Evolutionary conservation across 78 protist genomes (phyloP).

Genomic region (Dictyostelium firmibasis): DNA sequence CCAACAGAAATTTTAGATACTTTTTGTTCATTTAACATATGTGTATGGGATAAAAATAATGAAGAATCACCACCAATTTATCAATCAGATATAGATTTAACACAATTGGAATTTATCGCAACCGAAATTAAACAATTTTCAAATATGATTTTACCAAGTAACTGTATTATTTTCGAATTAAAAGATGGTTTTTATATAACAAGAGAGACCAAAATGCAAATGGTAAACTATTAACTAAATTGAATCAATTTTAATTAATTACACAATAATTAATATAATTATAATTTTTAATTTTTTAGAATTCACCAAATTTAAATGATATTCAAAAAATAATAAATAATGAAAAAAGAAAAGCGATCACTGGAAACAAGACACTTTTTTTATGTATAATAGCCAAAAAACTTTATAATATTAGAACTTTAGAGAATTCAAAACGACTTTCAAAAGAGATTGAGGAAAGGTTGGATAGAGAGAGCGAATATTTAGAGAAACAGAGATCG

Average conservation of each 20-base stretch:
- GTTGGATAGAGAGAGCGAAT: neutral
- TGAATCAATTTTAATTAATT: too few relatives aligned
- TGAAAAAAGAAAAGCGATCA: constrained; percentile 40
- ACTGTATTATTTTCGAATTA: constrained; percentile 69
- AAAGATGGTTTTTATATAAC: constrained; percentile 78
- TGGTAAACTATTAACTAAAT: too few relatives aligned
- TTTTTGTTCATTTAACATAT: constrained; percentile 54
- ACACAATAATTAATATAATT: neutral
- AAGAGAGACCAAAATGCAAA: constrained; percentile 54
- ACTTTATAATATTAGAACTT: constrained; percentile 9
- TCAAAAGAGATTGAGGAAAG: constrained; percentile 41
- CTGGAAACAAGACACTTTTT: constrained; percentile 15
- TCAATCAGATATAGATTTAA: constrained; percentile 64
- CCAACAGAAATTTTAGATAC: constrained; percentile 48
- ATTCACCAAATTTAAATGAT: constrained; percentile 60
- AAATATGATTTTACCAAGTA: constrained; percentile 48
- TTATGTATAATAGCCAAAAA: constrained; percentile 25
- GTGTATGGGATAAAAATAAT: constrained; percentile 70
- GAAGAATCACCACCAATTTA: constrained; percentile 50
- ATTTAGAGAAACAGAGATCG: neutral
- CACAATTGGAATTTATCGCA: constrained; percentile 64
- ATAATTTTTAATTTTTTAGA: neutral
- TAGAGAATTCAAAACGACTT: neutral
- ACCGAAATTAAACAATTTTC: constrained; percentile 61
- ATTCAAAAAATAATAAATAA: neutral